These are phyloP conservation scores for Nephromyces sp. DNA, from an alignment of 169 alveolate genomes.

Conservation along the genomic window DNA sequence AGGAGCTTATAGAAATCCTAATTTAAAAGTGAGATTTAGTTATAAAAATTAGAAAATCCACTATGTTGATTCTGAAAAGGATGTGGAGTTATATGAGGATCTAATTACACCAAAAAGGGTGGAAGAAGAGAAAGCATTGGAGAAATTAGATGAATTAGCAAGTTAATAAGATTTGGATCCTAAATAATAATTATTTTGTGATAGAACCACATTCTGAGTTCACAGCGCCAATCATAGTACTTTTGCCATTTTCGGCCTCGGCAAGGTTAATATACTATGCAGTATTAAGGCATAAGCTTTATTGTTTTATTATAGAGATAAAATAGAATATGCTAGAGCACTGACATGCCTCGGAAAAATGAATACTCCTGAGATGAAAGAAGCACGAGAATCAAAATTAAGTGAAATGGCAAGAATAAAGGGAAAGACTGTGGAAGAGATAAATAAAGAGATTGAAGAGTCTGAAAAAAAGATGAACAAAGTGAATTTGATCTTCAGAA, in stretches of 20 bases:
- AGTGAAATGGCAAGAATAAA: conserved; percentile 26
- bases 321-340: conserved; percentile 32
- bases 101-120: background rate
- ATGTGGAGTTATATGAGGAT: background rate
- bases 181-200: background rate
- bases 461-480: conserved; percentile 12
- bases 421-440: conserved; percentile 19
- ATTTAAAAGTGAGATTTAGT: too few relatives aligned
- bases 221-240: conserved; percentile 31
- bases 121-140: background rate
- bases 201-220: conserved; percentile 8
- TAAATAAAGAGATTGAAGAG: conserved; percentile 16
- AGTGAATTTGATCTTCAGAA: background rate
- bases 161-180: background rate
- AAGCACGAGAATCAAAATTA: conserved; percentile 7
- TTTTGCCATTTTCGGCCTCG: conserved; percentile 9
- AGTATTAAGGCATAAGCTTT: background rate
- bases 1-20: too few relatives aligned
- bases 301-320: conserved; percentile 18
- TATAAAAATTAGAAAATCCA: too few relatives aligned
- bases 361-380: conserved; percentile 29
- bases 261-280: conserved; percentile 11
- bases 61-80: background rate
- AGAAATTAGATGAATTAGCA: background rate
- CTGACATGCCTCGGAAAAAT: conserved; percentile 30